Percentiles rank a stretch among this genome's conserved stretches.
These are phyloP conservation scores for Hydrangea macrophylla DNA, from an alignment of 148 eudicot species.

Conservation along the genomic window DNA sequence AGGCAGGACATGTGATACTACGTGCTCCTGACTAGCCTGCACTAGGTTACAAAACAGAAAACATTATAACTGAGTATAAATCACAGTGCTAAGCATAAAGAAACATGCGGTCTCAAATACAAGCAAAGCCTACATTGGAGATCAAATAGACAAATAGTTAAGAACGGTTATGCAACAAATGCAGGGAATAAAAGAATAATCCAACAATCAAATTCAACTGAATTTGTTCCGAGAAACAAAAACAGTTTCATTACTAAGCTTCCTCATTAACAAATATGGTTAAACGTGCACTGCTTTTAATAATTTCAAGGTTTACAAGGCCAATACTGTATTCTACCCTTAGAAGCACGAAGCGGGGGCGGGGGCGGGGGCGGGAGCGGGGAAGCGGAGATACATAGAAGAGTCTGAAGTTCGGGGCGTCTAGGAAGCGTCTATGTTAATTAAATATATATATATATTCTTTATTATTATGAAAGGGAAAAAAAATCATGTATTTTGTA, in stretches of 20 bases:
- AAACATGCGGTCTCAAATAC: not conserved
- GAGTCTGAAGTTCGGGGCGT: too few species aligned
- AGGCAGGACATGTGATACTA: conserved; percentile 82
- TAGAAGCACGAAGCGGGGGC: too few species aligned
- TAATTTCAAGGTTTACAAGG: too few species aligned
- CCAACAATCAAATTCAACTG: not conserved
- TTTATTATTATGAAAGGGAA: too few species aligned
- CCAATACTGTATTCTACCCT: too few species aligned
- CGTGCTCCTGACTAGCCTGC: conserved; percentile 75
- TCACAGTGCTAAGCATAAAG: not conserved
- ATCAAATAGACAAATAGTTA: not conserved
- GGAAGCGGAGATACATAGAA: too few species aligned
- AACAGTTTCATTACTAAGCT: not conserved
- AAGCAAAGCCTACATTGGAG: not conserved
- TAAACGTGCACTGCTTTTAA: too few species aligned
- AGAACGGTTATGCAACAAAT: not conserved
- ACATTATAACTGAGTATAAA: not conserved
- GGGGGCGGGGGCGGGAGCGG: too few species aligned
- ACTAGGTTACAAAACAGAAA: conserved; percentile 7
- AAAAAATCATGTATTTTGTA: too few species aligned
- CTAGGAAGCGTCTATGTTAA: too few species aligned
- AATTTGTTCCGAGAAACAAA: not conserved
- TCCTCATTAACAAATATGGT: too few species aligned
- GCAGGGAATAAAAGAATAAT: not conserved
- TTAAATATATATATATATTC: too few species aligned